Evolutionary conservation across 2,329 filamentous ascomycete species (phyloP), one percentile per base, ranked within the genome.

Genomic region (Pseudopyricularia javanii): DNA sequence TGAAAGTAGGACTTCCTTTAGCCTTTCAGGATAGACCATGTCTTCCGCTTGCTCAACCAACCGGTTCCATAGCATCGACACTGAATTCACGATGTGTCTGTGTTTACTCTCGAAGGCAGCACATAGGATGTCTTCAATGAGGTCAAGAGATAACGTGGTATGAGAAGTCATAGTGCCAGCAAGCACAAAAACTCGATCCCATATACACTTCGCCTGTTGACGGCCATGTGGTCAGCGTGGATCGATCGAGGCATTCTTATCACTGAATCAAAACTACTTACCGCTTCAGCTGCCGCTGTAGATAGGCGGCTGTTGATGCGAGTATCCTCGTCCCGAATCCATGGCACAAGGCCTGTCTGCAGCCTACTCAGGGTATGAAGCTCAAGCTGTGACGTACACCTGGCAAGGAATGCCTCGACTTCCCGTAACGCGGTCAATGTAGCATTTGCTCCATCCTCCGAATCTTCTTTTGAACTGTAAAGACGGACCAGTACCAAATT

Each of bases 61-160:
- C 0, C 67, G 63, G 58, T 90, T 91, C 89, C 89, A 96, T 56
- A 73, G 59, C 24, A 69, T 68, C 35, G 71, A 66, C 17, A 74
- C 68, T 61, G 62, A 72, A 64, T 66, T 81, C 56, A 70, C 86
- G 59, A 71, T 76, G 55, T 64, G 69, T 54, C 62, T 68, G 61
- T 75, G 85, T 64, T 70, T 83, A 69, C 70, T 83, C 57, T 65
- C 75, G 66, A 76, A 84, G 1, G 74, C 78, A 11, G 76, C 73
- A 43, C 72, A 75, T 15, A 84, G 62, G 4, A 84, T 62, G 3
- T 67, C 64, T 58, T 84, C 78, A 3, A 89, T 65, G 1, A 70
- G 64, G 8, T 68, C 69, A 11, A 83, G 70, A 5, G 80, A 70
- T 17, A 70, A 63, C 14, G 68, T 66, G 6, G 68, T 66, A 1